Evolutionary conservation across 305 asterid species (phyloP).

Genomic region (Petunia hybrid): DNA sequence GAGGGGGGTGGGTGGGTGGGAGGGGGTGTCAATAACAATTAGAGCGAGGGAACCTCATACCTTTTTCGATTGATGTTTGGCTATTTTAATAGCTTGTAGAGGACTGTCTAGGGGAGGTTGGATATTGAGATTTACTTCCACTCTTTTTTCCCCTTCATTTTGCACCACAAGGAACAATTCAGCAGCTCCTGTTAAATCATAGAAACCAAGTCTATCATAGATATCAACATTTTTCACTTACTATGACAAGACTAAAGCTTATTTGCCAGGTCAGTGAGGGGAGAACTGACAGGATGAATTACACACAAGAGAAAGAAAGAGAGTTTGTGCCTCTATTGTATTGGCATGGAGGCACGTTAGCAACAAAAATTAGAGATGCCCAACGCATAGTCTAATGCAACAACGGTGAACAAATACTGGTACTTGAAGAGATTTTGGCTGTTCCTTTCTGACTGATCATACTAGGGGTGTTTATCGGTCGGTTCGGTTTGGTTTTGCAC

Average conservation of each 20-base stretch:
- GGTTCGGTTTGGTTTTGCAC: no score
- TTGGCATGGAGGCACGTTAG: not conserved
- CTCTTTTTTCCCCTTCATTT: constrained; percentile 58
- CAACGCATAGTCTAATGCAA: not conserved
- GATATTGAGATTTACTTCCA: constrained; percentile 51
- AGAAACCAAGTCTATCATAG: constrained; percentile 9
- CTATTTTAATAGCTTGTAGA: constrained; percentile 48
- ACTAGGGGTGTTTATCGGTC: no score
- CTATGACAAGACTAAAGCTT: constrained; percentile 24
- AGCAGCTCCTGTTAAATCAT: constrained; percentile 46
- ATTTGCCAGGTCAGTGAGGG: constrained; percentile 11
- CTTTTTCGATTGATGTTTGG: constrained; percentile 49
- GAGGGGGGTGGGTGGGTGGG: not conserved
- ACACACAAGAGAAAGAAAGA: constrained; percentile 2
- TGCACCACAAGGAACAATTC: constrained; percentile 53
- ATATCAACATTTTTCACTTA: constrained; percentile 25
- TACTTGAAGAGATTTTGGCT: constrained; percentile 5
- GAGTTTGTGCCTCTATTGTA: not conserved
- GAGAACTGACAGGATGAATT: not conserved
- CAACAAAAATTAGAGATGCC: not conserved
- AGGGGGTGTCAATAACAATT: constrained; percentile 28
- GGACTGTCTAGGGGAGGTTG: constrained; percentile 40
- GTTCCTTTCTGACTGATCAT: not conserved
- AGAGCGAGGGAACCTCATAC: constrained; percentile 44
- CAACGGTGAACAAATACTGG: constrained; percentile 1